phyloP scores from a whole-genome alignment of 352 stramenopile genomes.

The Lagenidium giganteum region DNA sequence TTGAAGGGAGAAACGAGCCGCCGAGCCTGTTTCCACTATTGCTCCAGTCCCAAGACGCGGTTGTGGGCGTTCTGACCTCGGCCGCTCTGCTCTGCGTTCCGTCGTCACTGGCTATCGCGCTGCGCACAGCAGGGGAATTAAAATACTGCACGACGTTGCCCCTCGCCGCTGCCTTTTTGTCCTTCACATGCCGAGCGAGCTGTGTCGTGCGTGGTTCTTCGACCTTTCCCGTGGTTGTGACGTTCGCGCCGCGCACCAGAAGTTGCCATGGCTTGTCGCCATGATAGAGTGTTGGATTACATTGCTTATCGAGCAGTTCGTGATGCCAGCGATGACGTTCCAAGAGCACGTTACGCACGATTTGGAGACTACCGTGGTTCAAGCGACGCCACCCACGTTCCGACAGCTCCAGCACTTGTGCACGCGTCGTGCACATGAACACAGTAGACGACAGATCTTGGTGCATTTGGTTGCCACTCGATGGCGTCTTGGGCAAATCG shows the following conservation, averaged over 20 bases:
- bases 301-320: slow-evolving; percentile 22
- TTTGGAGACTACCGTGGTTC: slow-evolving; percentile 29
- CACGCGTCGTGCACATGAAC: slow-evolving; percentile 57
- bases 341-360: slow-evolving; percentile 38
- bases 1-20: no score
- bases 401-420: slow-evolving; percentile 57
- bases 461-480: no score
- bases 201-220: slow-evolving; percentile 15
- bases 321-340: slow-evolving; percentile 62
- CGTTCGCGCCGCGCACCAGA: slow-evolving; percentile 11
- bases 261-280: slow-evolving; percentile 50
- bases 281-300: slow-evolving; percentile 30
- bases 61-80: no score
- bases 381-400: slow-evolving; percentile 62
- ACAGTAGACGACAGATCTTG: slow-evolving; percentile 33
- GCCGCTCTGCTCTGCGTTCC: no score
- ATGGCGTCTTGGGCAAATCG: no score
- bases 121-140: no score
- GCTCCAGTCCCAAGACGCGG: no score
- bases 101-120: no score
- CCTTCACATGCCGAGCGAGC: slow-evolving; percentile 39
- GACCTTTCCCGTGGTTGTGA: slow-evolving; percentile 6
- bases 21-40: no score
- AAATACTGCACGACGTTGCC: slow-evolving; percentile 9
- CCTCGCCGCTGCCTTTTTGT: slow-evolving; percentile 32